phyloP scores from a whole-genome alignment of 2,329 filamentous ascomycete species.

The Diaporthe destruens region DNA sequence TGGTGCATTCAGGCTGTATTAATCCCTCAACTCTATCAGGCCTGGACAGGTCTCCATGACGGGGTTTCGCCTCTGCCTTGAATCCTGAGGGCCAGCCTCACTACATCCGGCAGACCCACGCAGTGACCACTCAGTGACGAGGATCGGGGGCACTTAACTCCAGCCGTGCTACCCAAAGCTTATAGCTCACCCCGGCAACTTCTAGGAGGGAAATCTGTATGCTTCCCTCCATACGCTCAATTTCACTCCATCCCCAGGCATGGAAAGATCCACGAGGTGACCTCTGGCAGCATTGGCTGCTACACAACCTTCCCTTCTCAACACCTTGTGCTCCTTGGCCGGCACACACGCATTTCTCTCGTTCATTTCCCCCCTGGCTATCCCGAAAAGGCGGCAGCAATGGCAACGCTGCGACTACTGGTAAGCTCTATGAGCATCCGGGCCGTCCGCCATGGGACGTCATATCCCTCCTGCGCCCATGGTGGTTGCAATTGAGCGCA shows the following conservation, averaged over 20 bases:
- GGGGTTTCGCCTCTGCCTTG: not conserved
- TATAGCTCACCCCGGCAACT: conserved; percentile 22
- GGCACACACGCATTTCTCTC: conserved; percentile 5
- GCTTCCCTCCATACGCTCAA: conserved; percentile 13
- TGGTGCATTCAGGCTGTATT: not conserved
- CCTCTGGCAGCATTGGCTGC: conserved; percentile 41
- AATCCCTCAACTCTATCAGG: not conserved
- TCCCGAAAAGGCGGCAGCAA: conserved; percentile 38
- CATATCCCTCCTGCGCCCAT: conserved; percentile 26
- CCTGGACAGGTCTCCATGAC: not conserved
- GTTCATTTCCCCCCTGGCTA: not conserved
- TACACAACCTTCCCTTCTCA: conserved; percentile 9
- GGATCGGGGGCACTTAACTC: conserved; percentile 25
- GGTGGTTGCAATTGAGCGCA: not conserved
- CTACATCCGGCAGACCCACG: conserved; percentile 28
- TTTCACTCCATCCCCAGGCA: conserved; percentile 12
- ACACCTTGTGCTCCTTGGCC: conserved; percentile 31
- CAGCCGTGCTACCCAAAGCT: conserved; percentile 31
- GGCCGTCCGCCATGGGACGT: conserved; percentile 18
- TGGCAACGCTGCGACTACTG: conserved; percentile 42
- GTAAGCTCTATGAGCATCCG: conserved; percentile 31
- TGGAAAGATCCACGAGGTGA: conserved; percentile 38
- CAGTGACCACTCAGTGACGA: conserved; percentile 28
- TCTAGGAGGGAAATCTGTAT: conserved; percentile 24
- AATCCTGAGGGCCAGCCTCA: conserved; percentile 18